These are phyloP conservation scores for Paramecium primaurelia DNA, from an alignment of 73 alveolate species.

Conservation along the genomic window DNA sequence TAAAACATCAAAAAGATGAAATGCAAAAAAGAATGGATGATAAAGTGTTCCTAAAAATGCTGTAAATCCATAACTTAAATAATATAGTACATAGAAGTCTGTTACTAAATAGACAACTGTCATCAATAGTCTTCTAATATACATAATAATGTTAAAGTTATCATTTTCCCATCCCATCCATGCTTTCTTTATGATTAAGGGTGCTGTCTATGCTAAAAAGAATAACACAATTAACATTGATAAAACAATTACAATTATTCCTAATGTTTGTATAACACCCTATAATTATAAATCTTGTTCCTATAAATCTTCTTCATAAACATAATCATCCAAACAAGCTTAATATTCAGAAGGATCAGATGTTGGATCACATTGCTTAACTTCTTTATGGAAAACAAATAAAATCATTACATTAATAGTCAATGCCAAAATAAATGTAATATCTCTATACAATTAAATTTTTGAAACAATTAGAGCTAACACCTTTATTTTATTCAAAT, in stretches of 20 bases:
- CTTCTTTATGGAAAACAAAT: slow-evolving; percentile 53
- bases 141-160: background rate
- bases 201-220: slow-evolving; percentile 65
- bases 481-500: slow-evolving; percentile 51
- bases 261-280: slow-evolving; percentile 29
- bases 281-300: background rate
- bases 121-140: slow-evolving; percentile 9
- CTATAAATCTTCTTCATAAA: background rate
- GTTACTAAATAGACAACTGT: slow-evolving; percentile 54
- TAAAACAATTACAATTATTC: slow-evolving; percentile 60
- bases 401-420: slow-evolving; percentile 50
- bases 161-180: slow-evolving; percentile 63
- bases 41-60: slow-evolving; percentile 61
- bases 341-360: background rate
- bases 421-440: slow-evolving; percentile 56
- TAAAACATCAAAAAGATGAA: slow-evolving; percentile 62
- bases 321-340: slow-evolving; percentile 15
- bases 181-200: slow-evolving; percentile 58
- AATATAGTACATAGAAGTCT: slow-evolving; percentile 62
- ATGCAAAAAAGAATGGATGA: slow-evolving; percentile 69
- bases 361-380: slow-evolving; percentile 39
- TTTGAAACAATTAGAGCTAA: slow-evolving; percentile 56
- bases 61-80: slow-evolving; percentile 51
- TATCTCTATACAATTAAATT: slow-evolving; percentile 54
- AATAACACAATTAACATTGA: slow-evolving; percentile 58